Conservation (phyloP, 139 green algal species). For the Chlorella ohadii region DNA sequence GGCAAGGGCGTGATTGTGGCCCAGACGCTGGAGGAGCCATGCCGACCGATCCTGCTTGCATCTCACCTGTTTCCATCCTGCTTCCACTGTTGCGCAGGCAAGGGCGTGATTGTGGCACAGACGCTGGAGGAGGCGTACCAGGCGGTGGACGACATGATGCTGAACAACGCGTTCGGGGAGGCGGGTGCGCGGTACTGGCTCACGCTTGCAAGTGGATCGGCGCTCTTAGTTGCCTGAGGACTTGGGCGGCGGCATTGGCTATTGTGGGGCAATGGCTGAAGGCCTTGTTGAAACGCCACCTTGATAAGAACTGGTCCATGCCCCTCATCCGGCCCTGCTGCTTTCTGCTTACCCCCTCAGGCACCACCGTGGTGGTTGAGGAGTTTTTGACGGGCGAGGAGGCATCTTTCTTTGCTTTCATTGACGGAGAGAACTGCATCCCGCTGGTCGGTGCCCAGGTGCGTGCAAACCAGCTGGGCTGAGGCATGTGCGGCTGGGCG, state of each 20-base stretch:
- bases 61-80: too few relatives aligned
- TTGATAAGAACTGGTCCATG: too few relatives aligned
- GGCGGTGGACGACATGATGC: conserved; percentile 93
- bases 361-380: conserved; percentile 90
- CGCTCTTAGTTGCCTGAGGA: too few relatives aligned
- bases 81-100: conserved; percentile 63
- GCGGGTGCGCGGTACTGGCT: conserved; percentile 52
- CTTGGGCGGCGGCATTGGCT: too few relatives aligned
- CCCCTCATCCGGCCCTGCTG: too few relatives aligned
- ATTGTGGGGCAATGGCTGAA: too few relatives aligned
- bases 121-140: conserved; percentile 79
- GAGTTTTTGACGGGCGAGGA: conserved; percentile 97
- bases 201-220: too few relatives aligned
- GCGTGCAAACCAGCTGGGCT: too few relatives aligned
- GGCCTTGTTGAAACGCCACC: too few relatives aligned
- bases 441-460: conserved; percentile 79
- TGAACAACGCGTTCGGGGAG: conserved; percentile 77
- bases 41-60: background rate
- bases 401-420: conserved; percentile 96
- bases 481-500: too few relatives aligned
- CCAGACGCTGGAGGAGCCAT: conserved; percentile 77
- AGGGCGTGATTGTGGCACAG: conserved; percentile 92
- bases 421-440: conserved; percentile 86
- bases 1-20: conserved; percentile 79
- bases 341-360: conserved; percentile 47